phyloP scores from a whole-genome alignment of 164 flowering plant genomes.

The Tetrastigma voinierianum region DNA sequence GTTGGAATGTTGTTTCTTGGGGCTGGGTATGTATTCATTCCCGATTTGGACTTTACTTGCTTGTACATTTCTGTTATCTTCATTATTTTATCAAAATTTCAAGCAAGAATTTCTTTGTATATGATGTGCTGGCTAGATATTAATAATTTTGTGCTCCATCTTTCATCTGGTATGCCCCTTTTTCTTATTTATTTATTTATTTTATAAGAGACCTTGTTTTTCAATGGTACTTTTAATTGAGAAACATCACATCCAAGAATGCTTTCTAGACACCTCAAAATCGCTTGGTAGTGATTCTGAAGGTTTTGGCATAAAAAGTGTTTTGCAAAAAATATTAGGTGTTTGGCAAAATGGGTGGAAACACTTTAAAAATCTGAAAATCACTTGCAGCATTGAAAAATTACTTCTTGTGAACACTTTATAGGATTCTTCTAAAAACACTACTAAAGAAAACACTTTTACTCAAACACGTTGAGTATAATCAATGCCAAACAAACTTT shows the following conservation, averaged over 20 bases:
- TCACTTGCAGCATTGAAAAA: too few relatives aligned
- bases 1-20: constrained; percentile 72
- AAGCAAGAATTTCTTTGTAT: neutral
- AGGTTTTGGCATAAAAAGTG: too few relatives aligned
- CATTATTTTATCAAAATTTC: neutral
- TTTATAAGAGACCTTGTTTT: neutral
- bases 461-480: too few relatives aligned
- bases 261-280: neutral
- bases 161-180: neutral
- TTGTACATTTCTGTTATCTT: constrained; percentile 9
- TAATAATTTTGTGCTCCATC: neutral
- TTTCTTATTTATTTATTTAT: neutral
- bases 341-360: too few relatives aligned
- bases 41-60: neutral
- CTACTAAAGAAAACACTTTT: too few relatives aligned
- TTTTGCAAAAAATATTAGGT: too few relatives aligned
- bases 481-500: too few relatives aligned
- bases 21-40: constrained; percentile 64
- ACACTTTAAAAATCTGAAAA: too few relatives aligned
- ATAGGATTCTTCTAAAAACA: too few relatives aligned
- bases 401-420: too few relatives aligned
- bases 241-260: neutral
- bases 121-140: neutral
- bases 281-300: too few relatives aligned
- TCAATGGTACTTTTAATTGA: neutral